Conservation (phyloP, 1,284 basidiomycete genomes). For the Malassezia pachydermatis region DNA sequence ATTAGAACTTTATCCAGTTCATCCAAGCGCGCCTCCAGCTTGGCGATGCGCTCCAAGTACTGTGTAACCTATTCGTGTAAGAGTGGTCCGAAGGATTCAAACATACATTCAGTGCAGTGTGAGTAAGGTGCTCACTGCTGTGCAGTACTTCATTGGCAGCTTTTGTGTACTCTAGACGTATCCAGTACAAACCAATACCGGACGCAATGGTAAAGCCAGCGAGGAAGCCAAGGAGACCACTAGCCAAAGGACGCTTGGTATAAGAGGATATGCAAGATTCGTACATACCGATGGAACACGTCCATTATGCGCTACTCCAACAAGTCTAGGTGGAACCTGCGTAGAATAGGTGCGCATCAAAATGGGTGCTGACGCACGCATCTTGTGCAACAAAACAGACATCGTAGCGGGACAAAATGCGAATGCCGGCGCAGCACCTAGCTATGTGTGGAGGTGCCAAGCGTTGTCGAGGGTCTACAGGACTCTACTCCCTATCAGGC, state of each 20-base stretch:
- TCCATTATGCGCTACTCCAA: slow-evolving; percentile 1
- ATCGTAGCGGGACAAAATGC: no score
- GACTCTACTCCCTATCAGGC: no score
- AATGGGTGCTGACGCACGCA: no score
- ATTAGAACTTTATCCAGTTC: slow-evolving; percentile 1
- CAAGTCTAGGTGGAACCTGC: slow-evolving; percentile 6
- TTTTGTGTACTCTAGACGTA: slow-evolving; percentile 10
- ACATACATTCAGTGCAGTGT: slow-evolving; percentile 11
- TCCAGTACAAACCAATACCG: slow-evolving; percentile 4
- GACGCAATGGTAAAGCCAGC: slow-evolving; percentile 5
- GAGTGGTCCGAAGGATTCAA: no score
- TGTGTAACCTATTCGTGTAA: slow-evolving; percentile 9
- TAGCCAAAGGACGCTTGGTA: slow-evolving; percentile 12
- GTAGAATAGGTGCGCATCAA: slow-evolving; percentile 1
- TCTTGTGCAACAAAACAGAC: no score
- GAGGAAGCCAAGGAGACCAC: slow-evolving; percentile 11
- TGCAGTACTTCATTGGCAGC: slow-evolving; percentile 5
- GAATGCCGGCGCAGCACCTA: background rate
- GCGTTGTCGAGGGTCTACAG: background rate
- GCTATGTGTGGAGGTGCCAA: background rate
- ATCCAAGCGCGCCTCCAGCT: slow-evolving; percentile 1
- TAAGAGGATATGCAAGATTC: background rate
- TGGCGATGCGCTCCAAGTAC: slow-evolving; percentile 13
- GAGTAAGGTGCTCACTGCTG: slow-evolving; percentile 11
- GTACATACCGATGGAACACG: slow-evolving; percentile 10